These are phyloP conservation scores for Medicago truncatula DNA, from an alignment of 306 rosid species.

Conservation along the genomic window DNA sequence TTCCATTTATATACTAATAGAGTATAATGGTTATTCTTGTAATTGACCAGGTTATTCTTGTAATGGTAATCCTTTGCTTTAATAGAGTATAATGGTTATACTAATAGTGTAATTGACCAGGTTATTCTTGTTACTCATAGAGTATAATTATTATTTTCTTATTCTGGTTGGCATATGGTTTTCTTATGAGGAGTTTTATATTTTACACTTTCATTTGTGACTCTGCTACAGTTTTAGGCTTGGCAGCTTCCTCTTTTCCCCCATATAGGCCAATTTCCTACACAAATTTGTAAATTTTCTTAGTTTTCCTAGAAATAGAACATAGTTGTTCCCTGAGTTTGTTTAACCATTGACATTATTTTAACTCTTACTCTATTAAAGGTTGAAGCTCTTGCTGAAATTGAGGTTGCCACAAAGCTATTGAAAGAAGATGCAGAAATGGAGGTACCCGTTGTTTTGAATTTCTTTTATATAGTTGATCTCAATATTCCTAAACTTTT, in stretches of 20 bases:
- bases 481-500: constrained; percentile 1
- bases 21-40: too few species aligned
- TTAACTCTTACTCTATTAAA: constrained; percentile 51
- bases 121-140: too few species aligned
- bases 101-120: too few species aligned
- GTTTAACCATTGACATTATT: constrained; percentile 30
- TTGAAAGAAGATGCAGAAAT: constrained; percentile 58
- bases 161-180: constrained; percentile 14
- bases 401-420: constrained; percentile 91
- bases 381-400: constrained; percentile 96
- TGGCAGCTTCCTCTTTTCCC: constrained; percentile 31
- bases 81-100: too few species aligned
- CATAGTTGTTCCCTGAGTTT: constrained; percentile 30
- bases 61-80: too few species aligned
- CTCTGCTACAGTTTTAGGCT: constrained; percentile 14
- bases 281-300: constrained; percentile 8
- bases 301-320: background rate
- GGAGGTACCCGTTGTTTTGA: constrained; percentile 61
- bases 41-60: too few species aligned
- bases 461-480: constrained; percentile 31
- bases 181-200: constrained; percentile 16
- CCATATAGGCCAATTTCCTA: constrained; percentile 24
- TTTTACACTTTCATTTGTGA: constrained; percentile 19
- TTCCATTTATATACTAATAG: background rate
- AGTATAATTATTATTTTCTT: constrained; percentile 3